Base-by-base conservation (phyloP, 306 rosid genomes). In the Trichosanthes cucumerina region DNA sequence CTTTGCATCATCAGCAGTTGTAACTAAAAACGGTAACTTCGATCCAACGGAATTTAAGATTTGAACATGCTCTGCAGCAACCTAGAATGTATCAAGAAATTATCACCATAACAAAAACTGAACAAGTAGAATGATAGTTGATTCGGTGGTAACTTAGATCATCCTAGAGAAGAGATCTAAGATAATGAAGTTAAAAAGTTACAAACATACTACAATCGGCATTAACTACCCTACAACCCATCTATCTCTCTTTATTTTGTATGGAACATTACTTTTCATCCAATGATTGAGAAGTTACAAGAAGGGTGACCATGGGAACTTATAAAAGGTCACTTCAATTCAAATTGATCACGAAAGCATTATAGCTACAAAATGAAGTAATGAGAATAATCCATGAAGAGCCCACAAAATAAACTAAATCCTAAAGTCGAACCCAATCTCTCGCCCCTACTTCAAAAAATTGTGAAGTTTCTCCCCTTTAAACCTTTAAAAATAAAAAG, bases 1-100 rank as follows among this genome's bases (percentile, higher is more conserved):
- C 71, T 89, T 95, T 59, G 97, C 92, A 77, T 91, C 96, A 52
- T 91, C 93, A 31, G 82, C 85, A 11, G 97, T 89, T 26, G 98
- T 95, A 81, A 95, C 89, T 83, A 91, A 77, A 83, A 95, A 95
- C 34, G 97, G 98, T 75, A 92, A 78, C 88, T 91, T 95, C 7
- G 85, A 70, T 80, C 89, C 90, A 83, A 92, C 97, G 54, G 91
- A 85, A 83, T 92, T 92, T 78, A 95, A 84, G 43, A 95, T 87
- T 44, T 81, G 97, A 86, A 91, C 97, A 81, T 80, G 82, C 78
- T 86, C 88, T 15, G 97, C 98, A 59, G 97, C 92, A 89, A 95
- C 88, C 96, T 91, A 82, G 68, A 65, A 68, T 50, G 36, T 14
- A 66, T 78, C 59, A 4, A 14, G 75, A 78, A 78, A 38, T 43